Percentiles rank a stretch among this genome's conserved stretches.
Evolutionary conservation across 129 eudicot genomes (phyloP).

Genomic region (Flaveria linearis): DNA sequence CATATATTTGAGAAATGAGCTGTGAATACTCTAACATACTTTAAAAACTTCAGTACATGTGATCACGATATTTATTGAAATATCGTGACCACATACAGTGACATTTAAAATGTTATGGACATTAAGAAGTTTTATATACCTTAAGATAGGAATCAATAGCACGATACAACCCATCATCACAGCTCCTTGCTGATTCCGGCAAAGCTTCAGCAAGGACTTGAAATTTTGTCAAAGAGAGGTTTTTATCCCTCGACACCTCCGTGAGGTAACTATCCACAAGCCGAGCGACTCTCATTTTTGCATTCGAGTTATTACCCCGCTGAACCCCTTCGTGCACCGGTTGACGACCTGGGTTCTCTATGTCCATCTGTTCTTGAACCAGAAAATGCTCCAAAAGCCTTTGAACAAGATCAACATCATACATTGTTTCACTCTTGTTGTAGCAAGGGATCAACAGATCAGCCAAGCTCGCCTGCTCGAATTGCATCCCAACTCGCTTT

Average conservation of each 20-base stretch:
- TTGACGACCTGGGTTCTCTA: conserved; percentile 64
- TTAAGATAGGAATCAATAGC: conserved; percentile 96
- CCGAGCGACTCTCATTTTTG: conserved; percentile 90
- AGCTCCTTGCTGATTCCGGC: conserved; percentile 91
- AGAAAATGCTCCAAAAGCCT: conserved; percentile 94
- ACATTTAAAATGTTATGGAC: not conserved
- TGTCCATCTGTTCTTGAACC: conserved; percentile 87
- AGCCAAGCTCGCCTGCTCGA: conserved; percentile 84
- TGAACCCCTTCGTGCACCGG: conserved; percentile 44
- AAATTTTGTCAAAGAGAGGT: conserved; percentile 76
- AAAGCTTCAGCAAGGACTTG: conserved; percentile 98
- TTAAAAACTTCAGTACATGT: not conserved
- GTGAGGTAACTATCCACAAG: conserved; percentile 94
- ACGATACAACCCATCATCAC: conserved; percentile 93
- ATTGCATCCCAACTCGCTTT: conserved; percentile 97
- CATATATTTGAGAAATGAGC: no score
- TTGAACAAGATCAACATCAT: conserved; percentile 93
- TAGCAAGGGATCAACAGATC: conserved; percentile 90
- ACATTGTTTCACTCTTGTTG: conserved; percentile 60
- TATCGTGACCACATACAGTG: not conserved
- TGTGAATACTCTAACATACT: no score
- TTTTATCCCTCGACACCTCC: conserved; percentile 79
- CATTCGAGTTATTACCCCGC: conserved; percentile 54
- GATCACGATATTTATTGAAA: not conserved
- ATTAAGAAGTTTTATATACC: conserved; percentile 38